These are phyloP conservation scores for Tricholoma sp. DNA, from an alignment of 768 basidiomycete species.

Conservation along the genomic window DNA sequence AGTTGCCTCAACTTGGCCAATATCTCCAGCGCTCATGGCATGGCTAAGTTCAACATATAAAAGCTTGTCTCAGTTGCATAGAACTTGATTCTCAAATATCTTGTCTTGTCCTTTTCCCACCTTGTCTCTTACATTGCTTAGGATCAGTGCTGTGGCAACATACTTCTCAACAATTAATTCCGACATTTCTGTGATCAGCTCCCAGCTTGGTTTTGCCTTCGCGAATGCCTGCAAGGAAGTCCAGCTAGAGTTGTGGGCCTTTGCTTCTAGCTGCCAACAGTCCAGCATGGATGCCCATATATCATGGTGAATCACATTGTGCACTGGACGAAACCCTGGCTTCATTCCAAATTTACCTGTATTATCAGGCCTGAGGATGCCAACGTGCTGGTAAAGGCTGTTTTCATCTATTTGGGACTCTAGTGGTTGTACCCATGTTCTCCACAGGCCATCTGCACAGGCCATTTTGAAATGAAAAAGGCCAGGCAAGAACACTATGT, in stretches of 20 bases:
- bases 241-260: neutral
- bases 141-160: neutral
- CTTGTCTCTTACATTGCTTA: neutral
- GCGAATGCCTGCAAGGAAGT: conserved; percentile 18
- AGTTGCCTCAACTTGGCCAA: too few species aligned
- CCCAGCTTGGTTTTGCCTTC: conserved; percentile 16
- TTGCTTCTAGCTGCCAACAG: conserved; percentile 20
- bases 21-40: conserved; percentile 24
- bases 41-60: conserved; percentile 27
- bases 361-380: conserved; percentile 20
- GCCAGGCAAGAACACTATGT: too few species aligned
- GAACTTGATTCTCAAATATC: conserved; percentile 8
- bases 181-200: conserved; percentile 13
- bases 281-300: conserved; percentile 9
- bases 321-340: conserved; percentile 24
- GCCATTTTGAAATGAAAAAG: too few species aligned
- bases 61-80: conserved; percentile 18
- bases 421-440: too few species aligned
- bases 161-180: too few species aligned
- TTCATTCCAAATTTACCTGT: conserved; percentile 16
- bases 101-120: conserved; percentile 12
- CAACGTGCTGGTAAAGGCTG: too few species aligned
- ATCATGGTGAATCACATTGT: conserved; percentile 22
- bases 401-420: too few species aligned
- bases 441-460: too few species aligned